Conservation (phyloP, 805 yeast genomes). For the Pachysolen tannophilus region DNA sequence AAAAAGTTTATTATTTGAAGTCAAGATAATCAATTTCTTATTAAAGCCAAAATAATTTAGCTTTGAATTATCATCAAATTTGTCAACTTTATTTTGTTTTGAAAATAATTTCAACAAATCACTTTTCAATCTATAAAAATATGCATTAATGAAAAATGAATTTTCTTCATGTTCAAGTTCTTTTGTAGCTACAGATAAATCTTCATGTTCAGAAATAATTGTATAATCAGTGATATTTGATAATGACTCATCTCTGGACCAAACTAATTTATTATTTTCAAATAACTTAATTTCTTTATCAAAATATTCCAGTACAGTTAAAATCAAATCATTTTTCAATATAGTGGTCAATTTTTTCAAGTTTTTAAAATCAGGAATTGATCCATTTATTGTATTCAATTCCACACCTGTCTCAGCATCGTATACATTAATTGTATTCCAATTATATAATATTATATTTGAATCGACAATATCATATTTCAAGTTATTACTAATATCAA, state of each 20-base stretch:
- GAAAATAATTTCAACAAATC: constrained; percentile 15
- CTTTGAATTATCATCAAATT: constrained; percentile 11
- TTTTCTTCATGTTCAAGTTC: constrained; percentile 24
- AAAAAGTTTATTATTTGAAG: constrained; percentile 31
- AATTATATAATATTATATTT: constrained; percentile 15
- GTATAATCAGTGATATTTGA: constrained; percentile 27
- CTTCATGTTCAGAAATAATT: constrained; percentile 19
- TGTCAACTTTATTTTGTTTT: constrained; percentile 9
- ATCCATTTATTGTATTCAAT: constrained; percentile 12
- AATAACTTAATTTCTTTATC: constrained; percentile 14
- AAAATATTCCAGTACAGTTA: constrained; percentile 9
- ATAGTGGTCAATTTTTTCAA: constrained; percentile 10
- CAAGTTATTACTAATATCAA: not conserved
- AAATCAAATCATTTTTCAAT: constrained; percentile 10
- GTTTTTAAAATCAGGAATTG: constrained; percentile 9
- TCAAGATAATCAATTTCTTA: constrained; percentile 23
- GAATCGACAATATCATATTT: constrained; percentile 4
- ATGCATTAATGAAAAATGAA: constrained; percentile 21
- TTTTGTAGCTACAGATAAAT: constrained; percentile 15
- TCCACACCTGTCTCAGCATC: constrained; percentile 19
- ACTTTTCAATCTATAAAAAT: constrained; percentile 21
- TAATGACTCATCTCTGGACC: constrained; percentile 39
- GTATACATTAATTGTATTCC: constrained; percentile 14
- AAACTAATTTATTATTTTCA: constrained; percentile 19
- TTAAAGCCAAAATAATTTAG: constrained; percentile 3